Evolutionary conservation across 192 early-diverging fungal genomes (phyloP), one percentile per base, ranked within the genome.

Genomic region (Backusella macrospora): DNA sequence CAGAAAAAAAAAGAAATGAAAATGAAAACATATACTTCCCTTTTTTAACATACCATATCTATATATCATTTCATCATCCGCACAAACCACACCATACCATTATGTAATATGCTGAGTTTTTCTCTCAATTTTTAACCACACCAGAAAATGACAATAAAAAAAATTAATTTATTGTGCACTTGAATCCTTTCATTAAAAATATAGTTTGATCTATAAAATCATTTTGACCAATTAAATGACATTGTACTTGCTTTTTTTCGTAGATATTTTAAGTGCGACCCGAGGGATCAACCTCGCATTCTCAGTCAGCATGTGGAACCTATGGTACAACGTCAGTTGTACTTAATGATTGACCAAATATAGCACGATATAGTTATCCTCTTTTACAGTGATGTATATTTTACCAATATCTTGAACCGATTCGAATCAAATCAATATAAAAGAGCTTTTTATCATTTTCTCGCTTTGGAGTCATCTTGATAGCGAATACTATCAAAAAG

Each of bases 271-370:
- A 96, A 8, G 97, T 96, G 79, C 96, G 92, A 75, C 96, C 97
- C 52, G 94, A 95, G 47, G 97, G 96, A 81, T 97, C 97, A 74
- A 93, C 92, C 76, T 92, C 85, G 84, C 97, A 99, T 52, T 96
- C 96, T 96, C 96, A 99, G 81, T 99, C 97, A 62, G 86, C 92
- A 79, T 95, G 87, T 39, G 97, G 97, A 64, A 98, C 93, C 96
- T 96, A 98, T 62, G 95, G 79, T 10, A 96, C 94, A 23, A 97
- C 96, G 38, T 90, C 93, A 73, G 89, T 87, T 70, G 92, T 84
- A 83, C 95, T 98, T 40, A 91, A 91, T 68, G 90, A 85, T 83
- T 96, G 90, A 78, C 98, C 96, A 90, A 97, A 99, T 74, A 92
- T 80, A 72, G 92, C 86, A 68, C 96, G 88, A 86, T 96, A 96